Conservation (phyloP, 352 stramenopile species). For the Blastocystis sp. region DNA sequence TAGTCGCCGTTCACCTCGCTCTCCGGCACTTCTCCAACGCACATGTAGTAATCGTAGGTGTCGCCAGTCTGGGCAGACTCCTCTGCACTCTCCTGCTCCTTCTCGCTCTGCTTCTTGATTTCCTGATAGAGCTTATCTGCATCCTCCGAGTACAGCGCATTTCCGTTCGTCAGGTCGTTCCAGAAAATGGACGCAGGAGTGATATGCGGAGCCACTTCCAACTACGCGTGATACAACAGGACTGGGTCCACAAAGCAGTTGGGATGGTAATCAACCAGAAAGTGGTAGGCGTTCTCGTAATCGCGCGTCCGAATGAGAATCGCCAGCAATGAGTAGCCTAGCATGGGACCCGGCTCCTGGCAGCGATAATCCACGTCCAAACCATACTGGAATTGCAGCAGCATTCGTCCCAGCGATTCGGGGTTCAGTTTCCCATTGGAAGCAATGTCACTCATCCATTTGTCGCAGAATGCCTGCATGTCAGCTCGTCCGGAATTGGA, state of each 20-base stretch:
- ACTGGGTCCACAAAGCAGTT: too few relatives aligned
- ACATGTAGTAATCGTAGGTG: neutral
- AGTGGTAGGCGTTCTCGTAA: neutral
- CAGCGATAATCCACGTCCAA: slow-evolving; percentile 1
- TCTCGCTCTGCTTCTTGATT: neutral
- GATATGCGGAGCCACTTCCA: neutral
- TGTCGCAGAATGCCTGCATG: neutral
- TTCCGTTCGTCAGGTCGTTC: neutral
- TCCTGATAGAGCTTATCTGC: neutral
- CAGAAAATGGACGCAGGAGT: slow-evolving; percentile 11
- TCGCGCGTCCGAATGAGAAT: neutral
- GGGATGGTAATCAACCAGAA: too few relatives aligned
- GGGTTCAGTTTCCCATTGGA: neutral
- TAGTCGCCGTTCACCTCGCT: neutral
- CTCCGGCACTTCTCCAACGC: neutral
- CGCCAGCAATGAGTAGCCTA: neutral
- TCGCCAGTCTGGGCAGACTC: neutral
- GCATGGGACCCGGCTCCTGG: neutral
- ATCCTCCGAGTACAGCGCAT: neutral
- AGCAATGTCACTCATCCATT: neutral
- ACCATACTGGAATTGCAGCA: too few relatives aligned
- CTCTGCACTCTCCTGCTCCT: neutral
- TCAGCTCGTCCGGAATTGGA: too few relatives aligned
- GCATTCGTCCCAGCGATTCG: too few relatives aligned
- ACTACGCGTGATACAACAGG: neutral